A percentile compares a stretch with the other conserved stretches of the same genome.
These are phyloP conservation scores for Talaromyces sp. DNA, from an alignment of 2,329 filamentous ascomycete genomes.

Conservation along the genomic window DNA sequence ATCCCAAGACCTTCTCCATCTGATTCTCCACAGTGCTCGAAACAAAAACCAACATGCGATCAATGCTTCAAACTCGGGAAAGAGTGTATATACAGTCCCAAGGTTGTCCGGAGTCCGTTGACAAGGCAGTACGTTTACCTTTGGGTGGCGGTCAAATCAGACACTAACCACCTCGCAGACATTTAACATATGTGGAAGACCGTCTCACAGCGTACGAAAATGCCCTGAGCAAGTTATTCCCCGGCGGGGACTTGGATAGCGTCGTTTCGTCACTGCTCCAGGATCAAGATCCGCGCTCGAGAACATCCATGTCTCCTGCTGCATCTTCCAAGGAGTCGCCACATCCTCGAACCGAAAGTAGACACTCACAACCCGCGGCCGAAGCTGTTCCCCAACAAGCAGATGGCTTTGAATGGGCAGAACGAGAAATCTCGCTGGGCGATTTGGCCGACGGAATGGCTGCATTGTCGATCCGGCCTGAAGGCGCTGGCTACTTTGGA, in stretches of 20 bases:
- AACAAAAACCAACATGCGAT: constrained; percentile 35
- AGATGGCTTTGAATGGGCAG: constrained; percentile 50
- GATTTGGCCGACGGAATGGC: constrained; percentile 38
- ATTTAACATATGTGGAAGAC: constrained; percentile 37
- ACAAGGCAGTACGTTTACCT: constrained; percentile 34
- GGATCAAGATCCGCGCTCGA: constrained; percentile 27
- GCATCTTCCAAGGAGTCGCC: constrained; percentile 35
- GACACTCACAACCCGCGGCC: constrained; percentile 32
- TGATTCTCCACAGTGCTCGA: constrained; percentile 30
- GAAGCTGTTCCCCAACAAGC: constrained; percentile 41
- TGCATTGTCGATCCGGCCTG: constrained; percentile 35
- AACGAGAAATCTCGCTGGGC: constrained; percentile 34
- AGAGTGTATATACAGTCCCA: constrained; percentile 39
- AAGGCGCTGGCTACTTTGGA: constrained; percentile 37
- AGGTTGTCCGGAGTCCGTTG: constrained; percentile 36
- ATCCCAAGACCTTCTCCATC: not conserved
- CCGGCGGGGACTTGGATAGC: constrained; percentile 35
- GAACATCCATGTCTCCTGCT: constrained; percentile 27
- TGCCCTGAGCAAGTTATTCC: constrained; percentile 32
- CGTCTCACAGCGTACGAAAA: constrained; percentile 35
- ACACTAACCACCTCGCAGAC: constrained; percentile 17
- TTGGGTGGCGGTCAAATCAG: not conserved
- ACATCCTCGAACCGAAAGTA: constrained; percentile 28
- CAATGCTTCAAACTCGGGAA: constrained; percentile 37
- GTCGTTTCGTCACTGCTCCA: constrained; percentile 33